Evolutionary conservation across 2,329 filamentous ascomycete genomes (phyloP).

Genomic region (Penicillium palitans): DNA sequence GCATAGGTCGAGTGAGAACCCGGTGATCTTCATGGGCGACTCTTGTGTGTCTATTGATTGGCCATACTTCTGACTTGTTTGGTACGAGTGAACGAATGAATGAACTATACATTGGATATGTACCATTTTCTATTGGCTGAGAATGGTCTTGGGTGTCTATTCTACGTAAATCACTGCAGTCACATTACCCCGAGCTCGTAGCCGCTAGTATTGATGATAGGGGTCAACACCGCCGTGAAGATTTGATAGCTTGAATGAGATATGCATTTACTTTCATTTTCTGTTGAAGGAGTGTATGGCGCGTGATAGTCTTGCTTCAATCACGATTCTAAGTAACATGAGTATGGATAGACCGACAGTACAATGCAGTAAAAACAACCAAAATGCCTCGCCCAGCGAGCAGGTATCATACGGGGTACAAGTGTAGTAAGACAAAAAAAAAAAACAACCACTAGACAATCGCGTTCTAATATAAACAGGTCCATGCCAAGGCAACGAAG

Average conservation of each 20-base stretch:
- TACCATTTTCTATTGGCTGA: neutral
- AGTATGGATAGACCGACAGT: neutral
- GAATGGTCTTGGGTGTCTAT: neutral
- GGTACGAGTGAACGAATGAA: slow-evolving; percentile 41
- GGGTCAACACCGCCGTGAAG: neutral
- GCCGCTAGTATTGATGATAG: no score
- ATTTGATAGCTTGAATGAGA: neutral
- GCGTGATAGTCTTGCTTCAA: neutral
- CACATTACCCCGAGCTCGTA: no score
- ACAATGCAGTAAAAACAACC: neutral
- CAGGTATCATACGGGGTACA: slow-evolving; percentile 5
- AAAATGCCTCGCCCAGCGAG: slow-evolving; percentile 11
- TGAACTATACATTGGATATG: slow-evolving; percentile 28
- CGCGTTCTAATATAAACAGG: neutral
- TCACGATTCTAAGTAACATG: neutral
- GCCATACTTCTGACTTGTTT: slow-evolving; percentile 23
- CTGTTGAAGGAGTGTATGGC: neutral
- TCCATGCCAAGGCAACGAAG: neutral
- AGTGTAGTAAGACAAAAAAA: neutral
- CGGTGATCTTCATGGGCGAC: neutral
- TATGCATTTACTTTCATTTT: neutral
- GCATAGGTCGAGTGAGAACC: neutral
- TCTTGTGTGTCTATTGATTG: slow-evolving; percentile 5
- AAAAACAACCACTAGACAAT: neutral
- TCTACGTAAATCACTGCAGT: neutral